Evolutionary conservation across 2,329 filamentous ascomycete genomes (phyloP).

Genomic region (Pezicula radicicola): DNA sequence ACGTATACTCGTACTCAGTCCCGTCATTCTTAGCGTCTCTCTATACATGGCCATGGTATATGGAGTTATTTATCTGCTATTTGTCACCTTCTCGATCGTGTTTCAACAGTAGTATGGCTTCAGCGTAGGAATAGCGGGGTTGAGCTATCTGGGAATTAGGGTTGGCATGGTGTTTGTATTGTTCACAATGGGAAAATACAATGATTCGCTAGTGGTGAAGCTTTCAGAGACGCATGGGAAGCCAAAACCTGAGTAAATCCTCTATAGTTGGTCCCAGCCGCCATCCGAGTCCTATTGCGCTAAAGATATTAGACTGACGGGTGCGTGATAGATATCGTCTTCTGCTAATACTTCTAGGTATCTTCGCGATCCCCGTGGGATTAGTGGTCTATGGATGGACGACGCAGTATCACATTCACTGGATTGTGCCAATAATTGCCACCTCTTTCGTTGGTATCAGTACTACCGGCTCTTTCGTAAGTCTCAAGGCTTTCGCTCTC

Average conservation of each 20-base stretch:
- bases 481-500: neutral
- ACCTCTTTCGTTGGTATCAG: slow-evolving; percentile 15
- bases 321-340: no score
- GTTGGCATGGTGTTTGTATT: slow-evolving; percentile 34
- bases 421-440: slow-evolving; percentile 37
- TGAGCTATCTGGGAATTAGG: slow-evolving; percentile 39
- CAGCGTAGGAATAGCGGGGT: slow-evolving; percentile 32
- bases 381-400: slow-evolving; percentile 48
- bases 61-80: slow-evolving; percentile 47
- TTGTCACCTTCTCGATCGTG: slow-evolving; percentile 46
- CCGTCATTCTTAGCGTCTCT: slow-evolving; percentile 36
- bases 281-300: no score
- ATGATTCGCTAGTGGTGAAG: slow-evolving; percentile 37
- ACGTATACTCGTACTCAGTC: slow-evolving; percentile 33
- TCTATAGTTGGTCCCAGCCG: no score
- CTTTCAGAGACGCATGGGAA: slow-evolving; percentile 32
- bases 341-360: slow-evolving; percentile 36
- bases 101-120: slow-evolving; percentile 40
- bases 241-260: slow-evolving; percentile 32
- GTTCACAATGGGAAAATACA: slow-evolving; percentile 33
- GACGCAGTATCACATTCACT: slow-evolving; percentile 32
- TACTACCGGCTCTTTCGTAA: neutral
- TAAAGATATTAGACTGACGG: no score
- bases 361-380: slow-evolving; percentile 35
- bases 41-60: slow-evolving; percentile 48